Evolutionary conservation across 306 rosid species (phyloP).

Genomic region (Hippophae rhamnoides): DNA sequence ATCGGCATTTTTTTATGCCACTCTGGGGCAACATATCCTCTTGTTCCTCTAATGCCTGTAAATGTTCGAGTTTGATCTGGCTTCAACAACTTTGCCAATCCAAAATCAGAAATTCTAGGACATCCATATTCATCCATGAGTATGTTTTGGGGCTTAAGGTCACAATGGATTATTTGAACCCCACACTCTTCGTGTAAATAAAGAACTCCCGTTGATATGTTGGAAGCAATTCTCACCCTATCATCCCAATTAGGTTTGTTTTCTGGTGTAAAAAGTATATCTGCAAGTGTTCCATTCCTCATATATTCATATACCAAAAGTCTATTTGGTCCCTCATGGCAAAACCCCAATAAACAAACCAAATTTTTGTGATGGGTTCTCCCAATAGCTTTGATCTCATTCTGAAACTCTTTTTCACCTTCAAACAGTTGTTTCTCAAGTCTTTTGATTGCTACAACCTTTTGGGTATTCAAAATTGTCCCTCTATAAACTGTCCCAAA

Average conservation of each 20-base stretch:
- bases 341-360: constrained; percentile 16
- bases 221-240: constrained; percentile 10
- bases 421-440: constrained; percentile 15
- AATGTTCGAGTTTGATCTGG: constrained; percentile 19
- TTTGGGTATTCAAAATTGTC: neutral
- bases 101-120: constrained; percentile 19
- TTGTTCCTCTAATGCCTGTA: constrained; percentile 26
- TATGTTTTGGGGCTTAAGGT: constrained; percentile 28
- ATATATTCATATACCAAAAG: constrained; percentile 21
- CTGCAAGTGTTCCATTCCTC: constrained; percentile 23
- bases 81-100: constrained; percentile 21
- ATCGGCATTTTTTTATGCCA: constrained; percentile 17
- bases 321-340: constrained; percentile 10
- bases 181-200: constrained; percentile 28
- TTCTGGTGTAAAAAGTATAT: constrained; percentile 14
- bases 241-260: constrained; percentile 12
- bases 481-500: constrained; percentile 32
- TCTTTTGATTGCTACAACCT: constrained; percentile 20
- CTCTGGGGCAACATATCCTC: constrained; percentile 26
- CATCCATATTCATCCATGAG: constrained; percentile 13
- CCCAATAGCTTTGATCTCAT: constrained; percentile 17
- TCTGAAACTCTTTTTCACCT: constrained; percentile 20
- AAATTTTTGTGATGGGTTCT: constrained; percentile 25
- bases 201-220: constrained; percentile 20
- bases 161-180: constrained; percentile 24